A percentile compares a stretch with the other conserved stretches of the same genome.
These are phyloP conservation scores for Cucurbita pepo DNA, from an alignment of 306 rosid genomes.

Conservation along the genomic window DNA sequence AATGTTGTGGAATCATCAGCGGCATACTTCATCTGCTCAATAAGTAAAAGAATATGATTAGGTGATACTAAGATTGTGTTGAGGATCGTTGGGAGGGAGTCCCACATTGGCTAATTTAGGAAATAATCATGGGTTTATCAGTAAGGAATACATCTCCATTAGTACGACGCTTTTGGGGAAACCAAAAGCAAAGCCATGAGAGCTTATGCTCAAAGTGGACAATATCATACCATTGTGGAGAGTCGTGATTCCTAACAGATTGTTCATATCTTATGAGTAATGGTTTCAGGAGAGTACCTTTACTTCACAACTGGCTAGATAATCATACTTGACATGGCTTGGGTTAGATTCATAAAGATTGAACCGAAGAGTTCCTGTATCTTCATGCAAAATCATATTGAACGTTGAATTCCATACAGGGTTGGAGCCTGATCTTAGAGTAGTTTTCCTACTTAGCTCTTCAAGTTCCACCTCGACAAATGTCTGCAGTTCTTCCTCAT, in stretches of 20 bases:
- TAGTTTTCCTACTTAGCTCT: conserved; percentile 71
- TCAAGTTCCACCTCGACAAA: conserved; percentile 84
- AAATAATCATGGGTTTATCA: too few species aligned
- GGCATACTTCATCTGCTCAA: conserved; percentile 61
- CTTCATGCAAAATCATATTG: conserved; percentile 87
- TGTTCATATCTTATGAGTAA: background rate
- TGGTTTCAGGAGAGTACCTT: conserved; percentile 35
- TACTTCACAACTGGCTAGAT: conserved; percentile 75
- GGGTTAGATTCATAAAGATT: conserved; percentile 56
- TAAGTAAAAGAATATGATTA: conserved; percentile 8
- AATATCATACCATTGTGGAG: too few species aligned
- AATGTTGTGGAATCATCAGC: conserved; percentile 81
- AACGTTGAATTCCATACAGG: conserved; percentile 85
- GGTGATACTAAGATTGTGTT: background rate
- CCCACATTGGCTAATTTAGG: too few species aligned
- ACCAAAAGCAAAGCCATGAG: too few species aligned
- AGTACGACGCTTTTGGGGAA: too few species aligned
- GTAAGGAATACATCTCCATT: too few species aligned
- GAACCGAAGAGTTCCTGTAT: conserved; percentile 57
- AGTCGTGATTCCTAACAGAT: too few species aligned
- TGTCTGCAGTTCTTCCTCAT: conserved; percentile 62
- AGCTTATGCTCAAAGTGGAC: too few species aligned
- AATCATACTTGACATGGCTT: conserved; percentile 62
- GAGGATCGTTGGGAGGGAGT: too few species aligned
- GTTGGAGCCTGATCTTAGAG: conserved; percentile 43